phyloP scores from a whole-genome alignment of 169 alveolate genomes.

The Eimeria tenella region DNA sequence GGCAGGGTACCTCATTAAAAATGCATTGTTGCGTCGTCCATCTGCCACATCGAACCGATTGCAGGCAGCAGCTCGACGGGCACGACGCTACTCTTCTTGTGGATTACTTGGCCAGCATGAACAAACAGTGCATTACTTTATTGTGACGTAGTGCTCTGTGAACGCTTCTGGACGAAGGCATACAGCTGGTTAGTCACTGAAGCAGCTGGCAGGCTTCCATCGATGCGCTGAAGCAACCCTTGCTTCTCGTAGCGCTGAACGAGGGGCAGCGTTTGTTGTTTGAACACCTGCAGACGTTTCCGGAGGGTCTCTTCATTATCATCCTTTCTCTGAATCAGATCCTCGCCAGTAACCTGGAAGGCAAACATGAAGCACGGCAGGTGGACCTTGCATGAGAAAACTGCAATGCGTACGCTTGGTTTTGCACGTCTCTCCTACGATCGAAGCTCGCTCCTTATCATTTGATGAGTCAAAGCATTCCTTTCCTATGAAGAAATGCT shows the following conservation, averaged over 20 bases:
- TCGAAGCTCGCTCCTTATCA: too few relatives aligned
- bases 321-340: conserved; percentile 86
- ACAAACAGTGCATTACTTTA: too few relatives aligned
- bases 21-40: too few relatives aligned
- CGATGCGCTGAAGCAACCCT: conserved; percentile 81
- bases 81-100: too few relatives aligned
- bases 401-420: too few relatives aligned
- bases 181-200: conserved; percentile 64
- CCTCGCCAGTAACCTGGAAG: conserved; percentile 87
- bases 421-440: background rate
- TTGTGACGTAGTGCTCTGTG: background rate
- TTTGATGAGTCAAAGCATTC: too few relatives aligned
- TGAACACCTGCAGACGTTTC: conserved; percentile 85
- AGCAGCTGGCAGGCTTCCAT: conserved; percentile 80
- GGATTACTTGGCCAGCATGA: too few relatives aligned
- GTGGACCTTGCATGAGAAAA: background rate
- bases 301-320: conserved; percentile 86
- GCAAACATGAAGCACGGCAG: background rate
- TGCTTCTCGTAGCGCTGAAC: conserved; percentile 85
- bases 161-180: conserved; percentile 56
- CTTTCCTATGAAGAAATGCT: too few relatives aligned
- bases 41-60: too few relatives aligned
- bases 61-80: too few relatives aligned
- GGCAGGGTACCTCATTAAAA: too few relatives aligned
- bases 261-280: conserved; percentile 87